Conservation (phyloP, 768 basidiomycete species). For the Russula sp. region DNA sequence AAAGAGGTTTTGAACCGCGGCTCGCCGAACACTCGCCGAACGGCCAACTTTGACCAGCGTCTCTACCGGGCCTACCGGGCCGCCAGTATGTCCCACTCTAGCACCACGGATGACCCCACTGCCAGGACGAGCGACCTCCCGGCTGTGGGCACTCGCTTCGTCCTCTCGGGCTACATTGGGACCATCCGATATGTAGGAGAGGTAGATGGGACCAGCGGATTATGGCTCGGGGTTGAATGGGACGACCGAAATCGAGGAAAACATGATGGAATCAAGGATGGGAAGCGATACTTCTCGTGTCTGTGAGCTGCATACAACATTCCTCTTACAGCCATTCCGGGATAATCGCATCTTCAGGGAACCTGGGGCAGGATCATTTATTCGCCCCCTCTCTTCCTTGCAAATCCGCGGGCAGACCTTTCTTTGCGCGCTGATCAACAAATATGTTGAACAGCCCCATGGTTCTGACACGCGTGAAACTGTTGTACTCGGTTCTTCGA, state of each 20-base stretch:
- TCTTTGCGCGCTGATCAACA: constrained; percentile 64
- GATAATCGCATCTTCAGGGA: constrained; percentile 42
- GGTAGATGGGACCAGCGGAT: constrained; percentile 59
- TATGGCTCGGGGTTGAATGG: constrained; percentile 98
- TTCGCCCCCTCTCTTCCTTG: constrained; percentile 62
- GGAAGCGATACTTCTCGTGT: constrained; percentile 73
- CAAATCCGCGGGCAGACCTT: constrained; percentile 68
- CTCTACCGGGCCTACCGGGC: neutral
- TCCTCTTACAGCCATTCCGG: constrained; percentile 12
- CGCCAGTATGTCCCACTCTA: constrained; percentile 10
- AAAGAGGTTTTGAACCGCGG: neutral
- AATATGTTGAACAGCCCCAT: constrained; percentile 70
- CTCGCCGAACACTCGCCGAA: neutral
- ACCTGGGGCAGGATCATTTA: constrained; percentile 70
- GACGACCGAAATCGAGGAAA: constrained; percentile 82
- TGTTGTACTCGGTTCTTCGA: constrained; percentile 75
- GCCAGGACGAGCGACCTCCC: constrained; percentile 32
- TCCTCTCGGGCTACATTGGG: constrained; percentile 52
- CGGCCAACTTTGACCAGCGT: neutral
- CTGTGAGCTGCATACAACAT: constrained; percentile 46
- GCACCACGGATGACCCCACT: no score
- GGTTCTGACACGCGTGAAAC: constrained; percentile 55
- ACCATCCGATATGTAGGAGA: constrained; percentile 68
- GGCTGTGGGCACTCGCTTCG: constrained; percentile 54
- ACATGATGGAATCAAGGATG: constrained; percentile 81